These are phyloP conservation scores for Epichloe sp. DNA, from an alignment of 2,329 filamentous ascomycete genomes.

Conservation along the genomic window DNA sequence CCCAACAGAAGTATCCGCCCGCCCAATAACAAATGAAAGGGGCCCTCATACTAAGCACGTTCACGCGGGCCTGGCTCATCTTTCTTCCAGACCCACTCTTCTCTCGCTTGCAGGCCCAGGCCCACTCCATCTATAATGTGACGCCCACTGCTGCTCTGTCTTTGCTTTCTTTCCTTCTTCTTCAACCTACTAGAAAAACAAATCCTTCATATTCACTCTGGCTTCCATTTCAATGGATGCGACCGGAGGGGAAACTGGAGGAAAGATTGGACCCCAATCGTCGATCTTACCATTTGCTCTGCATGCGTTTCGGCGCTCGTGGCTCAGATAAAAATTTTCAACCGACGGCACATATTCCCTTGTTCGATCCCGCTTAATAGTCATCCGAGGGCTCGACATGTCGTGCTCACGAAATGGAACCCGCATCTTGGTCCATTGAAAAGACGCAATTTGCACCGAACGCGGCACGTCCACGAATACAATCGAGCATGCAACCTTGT, in stretches of 20 bases:
- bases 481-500: no score
- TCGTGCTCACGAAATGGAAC: no score
- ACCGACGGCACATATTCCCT: conserved; percentile 18
- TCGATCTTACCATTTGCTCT: conserved; percentile 37
- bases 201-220: conserved; percentile 59
- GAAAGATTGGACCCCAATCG: conserved; percentile 39
- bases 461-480: no score
- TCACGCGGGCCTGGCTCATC: conserved; percentile 8
- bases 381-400: no score
- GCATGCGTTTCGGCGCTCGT: conserved; percentile 19
- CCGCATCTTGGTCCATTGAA: no score
- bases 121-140: not conserved
- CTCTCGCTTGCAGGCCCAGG: not conserved
- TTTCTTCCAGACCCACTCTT: conserved; percentile 14
- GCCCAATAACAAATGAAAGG: not conserved
- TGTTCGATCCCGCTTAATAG: no score
- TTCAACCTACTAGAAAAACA: conserved; percentile 31
- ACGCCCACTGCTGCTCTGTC: not conserved
- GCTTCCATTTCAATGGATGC: conserved; percentile 40
- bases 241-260: conserved; percentile 59
- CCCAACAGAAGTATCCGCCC: not conserved
- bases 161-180: conserved; percentile 14
- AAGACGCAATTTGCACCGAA: no score
- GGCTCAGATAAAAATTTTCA: conserved; percentile 24
- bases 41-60: not conserved